Evolutionary conservation across 163 green algal genomes (phyloP).

Genomic region (Botryococcus braunii): DNA sequence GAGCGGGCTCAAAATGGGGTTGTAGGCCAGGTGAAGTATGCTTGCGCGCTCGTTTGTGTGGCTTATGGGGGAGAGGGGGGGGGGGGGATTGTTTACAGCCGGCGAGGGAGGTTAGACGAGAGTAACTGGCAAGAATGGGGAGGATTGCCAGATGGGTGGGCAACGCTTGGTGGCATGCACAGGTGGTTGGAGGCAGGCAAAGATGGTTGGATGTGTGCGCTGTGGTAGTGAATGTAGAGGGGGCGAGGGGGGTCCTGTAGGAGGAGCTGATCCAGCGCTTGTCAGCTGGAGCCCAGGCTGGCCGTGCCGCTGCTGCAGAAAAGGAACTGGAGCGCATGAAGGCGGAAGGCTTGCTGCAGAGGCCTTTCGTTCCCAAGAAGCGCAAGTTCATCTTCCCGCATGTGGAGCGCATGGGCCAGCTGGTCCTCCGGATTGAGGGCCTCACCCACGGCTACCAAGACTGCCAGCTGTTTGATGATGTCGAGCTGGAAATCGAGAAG

Average conservation of each 20-base stretch:
- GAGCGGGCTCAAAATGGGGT: too few species aligned
- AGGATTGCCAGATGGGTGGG: too few species aligned
- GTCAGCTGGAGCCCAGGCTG: slow-evolving; percentile 65
- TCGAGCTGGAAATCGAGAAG: slow-evolving; percentile 76
- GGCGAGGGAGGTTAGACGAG: too few species aligned
- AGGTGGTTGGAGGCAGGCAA: background rate
- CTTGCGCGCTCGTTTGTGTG: too few species aligned
- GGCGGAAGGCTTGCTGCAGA: slow-evolving; percentile 67
- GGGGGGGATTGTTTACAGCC: too few species aligned
- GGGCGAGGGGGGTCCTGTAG: too few species aligned
- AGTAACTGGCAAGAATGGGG: too few species aligned
- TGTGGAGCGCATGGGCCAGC: slow-evolving; percentile 76
- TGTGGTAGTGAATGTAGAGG: too few species aligned
- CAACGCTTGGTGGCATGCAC: too few species aligned
- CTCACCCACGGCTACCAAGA: slow-evolving; percentile 88
- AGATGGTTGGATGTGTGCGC: background rate
- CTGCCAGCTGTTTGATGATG: slow-evolving; percentile 66
- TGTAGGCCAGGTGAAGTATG: too few species aligned
- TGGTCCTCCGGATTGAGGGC: slow-evolving; percentile 60
- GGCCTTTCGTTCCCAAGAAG: slow-evolving; percentile 89
- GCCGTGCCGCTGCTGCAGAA: slow-evolving; percentile 67
- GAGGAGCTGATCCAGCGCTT: slow-evolving; percentile 82
- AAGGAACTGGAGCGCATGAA: slow-evolving; percentile 85
- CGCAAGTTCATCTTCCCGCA: slow-evolving; percentile 36
- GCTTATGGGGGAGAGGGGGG: too few species aligned